These are phyloP conservation scores for Delonix regia DNA, from an alignment of 306 rosid genomes.

Conservation along the genomic window DNA sequence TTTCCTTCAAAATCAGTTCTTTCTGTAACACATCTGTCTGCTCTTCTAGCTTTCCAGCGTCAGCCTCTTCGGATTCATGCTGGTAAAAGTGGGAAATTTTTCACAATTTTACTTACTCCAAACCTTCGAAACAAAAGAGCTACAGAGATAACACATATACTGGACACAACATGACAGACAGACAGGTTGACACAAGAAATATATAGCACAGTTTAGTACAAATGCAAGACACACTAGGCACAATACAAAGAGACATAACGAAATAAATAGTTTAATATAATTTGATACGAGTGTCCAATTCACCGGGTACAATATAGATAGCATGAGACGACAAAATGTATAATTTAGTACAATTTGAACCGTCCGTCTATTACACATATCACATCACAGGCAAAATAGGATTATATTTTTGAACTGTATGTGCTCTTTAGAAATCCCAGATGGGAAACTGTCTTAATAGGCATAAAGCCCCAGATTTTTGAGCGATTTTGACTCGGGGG, in stretches of 20 bases:
- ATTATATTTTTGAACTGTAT: neutral
- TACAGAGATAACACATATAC: neutral
- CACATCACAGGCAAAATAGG: neutral
- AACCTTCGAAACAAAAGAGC: neutral
- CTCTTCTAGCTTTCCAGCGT: slow-evolving; percentile 38
- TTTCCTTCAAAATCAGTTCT: slow-evolving; percentile 51
- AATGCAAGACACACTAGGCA: no score
- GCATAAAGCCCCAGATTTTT: slow-evolving; percentile 16
- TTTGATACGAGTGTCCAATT: no score
- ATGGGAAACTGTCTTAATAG: neutral
- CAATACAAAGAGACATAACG: no score
- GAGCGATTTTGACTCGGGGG: neutral
- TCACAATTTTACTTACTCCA: slow-evolving; percentile 10
- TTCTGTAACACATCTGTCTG: slow-evolving; percentile 44
- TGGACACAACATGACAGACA: neutral
- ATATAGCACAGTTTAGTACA: no score
- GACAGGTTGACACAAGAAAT: neutral
- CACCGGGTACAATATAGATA: no score
- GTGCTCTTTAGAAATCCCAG: neutral
- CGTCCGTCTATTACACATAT: no score
- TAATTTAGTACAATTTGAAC: neutral
- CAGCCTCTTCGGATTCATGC: slow-evolving; percentile 24
- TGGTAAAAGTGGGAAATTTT: neutral
- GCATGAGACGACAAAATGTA: neutral
- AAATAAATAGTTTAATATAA: no score